phyloP scores from a whole-genome alignment of 73 alveolate species.

The Stentor coeruleus region DNA sequence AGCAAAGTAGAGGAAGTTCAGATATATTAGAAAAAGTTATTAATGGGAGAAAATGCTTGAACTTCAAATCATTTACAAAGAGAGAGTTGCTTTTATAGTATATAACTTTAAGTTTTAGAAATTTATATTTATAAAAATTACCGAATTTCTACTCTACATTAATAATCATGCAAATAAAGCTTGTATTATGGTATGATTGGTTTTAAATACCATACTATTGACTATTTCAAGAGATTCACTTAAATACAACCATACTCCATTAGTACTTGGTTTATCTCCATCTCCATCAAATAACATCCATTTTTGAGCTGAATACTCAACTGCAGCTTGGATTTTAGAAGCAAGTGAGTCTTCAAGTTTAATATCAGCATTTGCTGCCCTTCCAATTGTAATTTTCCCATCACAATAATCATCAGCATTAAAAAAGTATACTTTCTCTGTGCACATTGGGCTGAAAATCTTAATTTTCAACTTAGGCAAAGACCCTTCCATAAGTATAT shows the following conservation, averaged over 20 bases:
- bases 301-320: constrained; percentile 43
- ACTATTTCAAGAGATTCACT: constrained; percentile 62
- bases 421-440: constrained; percentile 19
- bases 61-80: no score
- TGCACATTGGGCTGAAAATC: constrained; percentile 35
- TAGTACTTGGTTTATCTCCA: constrained; percentile 46
- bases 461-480: constrained; percentile 31
- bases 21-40: background rate
- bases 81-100: no score
- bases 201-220: constrained; percentile 68
- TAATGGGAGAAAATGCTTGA: background rate
- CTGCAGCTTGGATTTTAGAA: constrained; percentile 58
- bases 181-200: constrained; percentile 66
- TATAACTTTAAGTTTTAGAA: no score
- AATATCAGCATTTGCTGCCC: constrained; percentile 64
- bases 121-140: no score
- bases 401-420: constrained; percentile 23
- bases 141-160: no score
- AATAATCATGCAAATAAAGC: no score
- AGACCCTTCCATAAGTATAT: constrained; percentile 24
- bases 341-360: constrained; percentile 61
- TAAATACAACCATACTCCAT: constrained; percentile 75
- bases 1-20: background rate
- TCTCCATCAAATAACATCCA: constrained; percentile 66
- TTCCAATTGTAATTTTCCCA: constrained; percentile 45